These are phyloP conservation scores for Arthroderma sp. DNA, from an alignment of 2,329 filamentous ascomycete genomes.

Conservation along the genomic window DNA sequence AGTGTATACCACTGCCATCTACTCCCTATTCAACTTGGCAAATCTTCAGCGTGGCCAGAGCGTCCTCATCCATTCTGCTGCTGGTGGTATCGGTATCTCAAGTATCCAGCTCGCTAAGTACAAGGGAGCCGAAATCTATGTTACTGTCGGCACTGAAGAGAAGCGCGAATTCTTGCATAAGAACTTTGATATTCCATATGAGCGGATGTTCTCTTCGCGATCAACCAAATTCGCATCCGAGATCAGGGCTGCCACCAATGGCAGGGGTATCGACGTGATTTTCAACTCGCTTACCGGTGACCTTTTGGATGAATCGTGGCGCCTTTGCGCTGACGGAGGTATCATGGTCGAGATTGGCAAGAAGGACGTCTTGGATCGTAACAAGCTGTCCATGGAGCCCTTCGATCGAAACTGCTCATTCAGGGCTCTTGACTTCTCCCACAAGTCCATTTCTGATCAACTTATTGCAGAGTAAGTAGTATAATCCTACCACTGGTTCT, in stretches of 20 bases:
- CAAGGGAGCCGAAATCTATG: constrained; percentile 10
- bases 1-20: constrained; percentile 15
- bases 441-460: too few relatives aligned
- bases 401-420: constrained; percentile 11
- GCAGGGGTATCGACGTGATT: constrained; percentile 16
- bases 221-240: constrained; percentile 10
- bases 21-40: constrained; percentile 14
- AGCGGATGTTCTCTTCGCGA: constrained; percentile 17
- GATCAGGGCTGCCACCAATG: constrained; percentile 13
- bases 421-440: constrained; percentile 8
- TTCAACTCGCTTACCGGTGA: constrained; percentile 20
- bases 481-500: too few relatives aligned
- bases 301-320: constrained; percentile 16
- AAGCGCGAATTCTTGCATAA: not conserved
- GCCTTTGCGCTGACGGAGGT: constrained; percentile 15
- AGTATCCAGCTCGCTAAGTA: constrained; percentile 13
- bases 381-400: constrained; percentile 9
- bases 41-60: constrained; percentile 6
- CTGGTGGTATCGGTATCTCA: constrained; percentile 14
- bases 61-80: constrained; percentile 17
- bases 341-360: constrained; percentile 16
- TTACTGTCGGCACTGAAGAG: constrained; percentile 7
- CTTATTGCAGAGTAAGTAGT: too few relatives aligned
- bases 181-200: not conserved
- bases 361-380: constrained; percentile 9